phyloP scores from a whole-genome alignment of 257 asterid genomes.

The Henckelia pumila region DNA sequence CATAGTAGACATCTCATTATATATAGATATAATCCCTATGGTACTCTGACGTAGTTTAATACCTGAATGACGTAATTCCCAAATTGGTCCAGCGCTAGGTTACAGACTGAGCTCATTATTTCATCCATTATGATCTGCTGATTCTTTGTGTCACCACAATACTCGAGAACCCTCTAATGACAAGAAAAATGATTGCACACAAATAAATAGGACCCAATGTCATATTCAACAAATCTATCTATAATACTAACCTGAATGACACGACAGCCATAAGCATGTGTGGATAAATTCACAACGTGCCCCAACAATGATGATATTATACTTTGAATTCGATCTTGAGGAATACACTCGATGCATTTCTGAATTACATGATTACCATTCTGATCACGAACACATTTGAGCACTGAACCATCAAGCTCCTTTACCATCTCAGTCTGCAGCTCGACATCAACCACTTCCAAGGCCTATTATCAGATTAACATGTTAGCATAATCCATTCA shows the following conservation, averaged over 20 bases:
- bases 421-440: constrained; percentile 64
- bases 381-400: constrained; percentile 75
- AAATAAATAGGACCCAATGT: constrained; percentile 6
- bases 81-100: constrained; percentile 77
- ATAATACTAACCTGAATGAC: constrained; percentile 73
- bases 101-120: constrained; percentile 64
- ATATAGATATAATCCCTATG: background rate
- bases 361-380: constrained; percentile 94
- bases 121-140: constrained; percentile 66
- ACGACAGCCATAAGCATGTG: constrained; percentile 91
- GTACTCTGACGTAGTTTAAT: background rate
- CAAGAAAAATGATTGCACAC: background rate
- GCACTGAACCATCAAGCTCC: constrained; percentile 80
- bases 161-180: constrained; percentile 81
- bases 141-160: constrained; percentile 56
- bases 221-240: constrained; percentile 14
- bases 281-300: constrained; percentile 69
- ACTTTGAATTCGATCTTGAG: constrained; percentile 62
- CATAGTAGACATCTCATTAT: background rate
- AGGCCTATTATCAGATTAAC: constrained; percentile 48
- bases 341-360: constrained; percentile 80
- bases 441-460: constrained; percentile 80
- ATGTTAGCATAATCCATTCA: background rate
- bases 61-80: constrained; percentile 97
- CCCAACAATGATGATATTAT: constrained; percentile 69